A percentile compares a stretch with the other conserved stretches of the same genome.
Conservation (phyloP, 2,329 filamentous ascomycete species). For the Aspergillus proliferans region DNA sequence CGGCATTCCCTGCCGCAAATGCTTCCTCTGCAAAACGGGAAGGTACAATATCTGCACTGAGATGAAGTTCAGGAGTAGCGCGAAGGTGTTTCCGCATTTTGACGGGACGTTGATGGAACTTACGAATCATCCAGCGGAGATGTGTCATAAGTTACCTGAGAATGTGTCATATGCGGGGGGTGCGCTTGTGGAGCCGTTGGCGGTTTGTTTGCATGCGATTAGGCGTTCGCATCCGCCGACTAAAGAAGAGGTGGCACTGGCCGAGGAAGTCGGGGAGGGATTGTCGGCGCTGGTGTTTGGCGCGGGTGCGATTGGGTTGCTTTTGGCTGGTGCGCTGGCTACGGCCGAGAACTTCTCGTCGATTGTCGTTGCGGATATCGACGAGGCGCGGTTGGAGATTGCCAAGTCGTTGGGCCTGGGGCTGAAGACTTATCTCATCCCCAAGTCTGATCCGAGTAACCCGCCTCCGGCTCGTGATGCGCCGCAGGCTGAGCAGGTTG, state of each 20-base stretch:
- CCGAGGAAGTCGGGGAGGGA: slow-evolving; percentile 33
- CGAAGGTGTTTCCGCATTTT: slow-evolving; percentile 55
- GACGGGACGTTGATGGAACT: slow-evolving; percentile 59
- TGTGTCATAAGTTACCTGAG: slow-evolving; percentile 54
- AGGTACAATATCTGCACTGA: slow-evolving; percentile 58
- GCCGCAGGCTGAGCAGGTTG: slow-evolving; percentile 26
- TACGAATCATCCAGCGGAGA: slow-evolving; percentile 56
- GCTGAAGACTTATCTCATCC: slow-evolving; percentile 33
- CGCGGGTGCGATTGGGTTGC: slow-evolving; percentile 55
- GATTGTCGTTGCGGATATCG: slow-evolving; percentile 58
- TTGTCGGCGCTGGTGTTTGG: slow-evolving; percentile 54
- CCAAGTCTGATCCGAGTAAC: slow-evolving; percentile 20
- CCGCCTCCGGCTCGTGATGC: slow-evolving; percentile 27
- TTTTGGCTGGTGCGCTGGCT: slow-evolving; percentile 54
- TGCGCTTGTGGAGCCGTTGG: slow-evolving; percentile 55
- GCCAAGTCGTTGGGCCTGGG: slow-evolving; percentile 37
- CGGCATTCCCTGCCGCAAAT: slow-evolving; percentile 70
- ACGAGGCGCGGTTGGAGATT: slow-evolving; percentile 51
- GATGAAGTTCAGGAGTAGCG: slow-evolving; percentile 54
- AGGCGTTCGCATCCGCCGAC: slow-evolving; percentile 47
- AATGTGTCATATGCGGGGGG: slow-evolving; percentile 50
- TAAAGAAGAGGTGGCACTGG: slow-evolving; percentile 29
- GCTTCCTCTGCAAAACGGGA: slow-evolving; percentile 49
- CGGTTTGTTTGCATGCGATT: slow-evolving; percentile 56
- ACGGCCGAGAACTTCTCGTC: slow-evolving; percentile 48